phyloP scores from a whole-genome alignment of 1,284 basidiomycete genomes.

The Pseudozyma flocculosa region DNA sequence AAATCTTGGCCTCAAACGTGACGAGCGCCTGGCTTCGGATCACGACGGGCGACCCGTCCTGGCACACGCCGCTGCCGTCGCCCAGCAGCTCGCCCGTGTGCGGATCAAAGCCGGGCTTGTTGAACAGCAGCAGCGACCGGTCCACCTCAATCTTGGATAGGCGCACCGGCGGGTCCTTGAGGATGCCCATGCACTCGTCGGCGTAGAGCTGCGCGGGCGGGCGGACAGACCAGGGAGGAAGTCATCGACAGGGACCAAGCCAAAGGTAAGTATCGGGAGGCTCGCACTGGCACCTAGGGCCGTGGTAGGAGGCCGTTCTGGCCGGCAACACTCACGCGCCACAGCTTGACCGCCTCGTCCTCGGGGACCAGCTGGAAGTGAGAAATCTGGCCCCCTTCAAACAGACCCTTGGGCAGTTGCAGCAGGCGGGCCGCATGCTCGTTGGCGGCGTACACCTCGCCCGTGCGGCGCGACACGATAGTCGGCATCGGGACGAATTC shows the following conservation, averaged over 20 bases:
- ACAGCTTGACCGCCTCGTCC: conserved; percentile 21
- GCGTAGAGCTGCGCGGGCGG: conserved; percentile 2
- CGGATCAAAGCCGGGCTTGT: conserved; percentile 25
- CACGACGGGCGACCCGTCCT: conserved; percentile 15
- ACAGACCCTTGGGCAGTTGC: conserved; percentile 19
- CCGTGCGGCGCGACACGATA: conserved; percentile 22
- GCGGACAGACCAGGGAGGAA: no score
- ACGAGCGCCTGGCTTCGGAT: conserved; percentile 7
- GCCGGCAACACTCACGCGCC: conserved; percentile 21
- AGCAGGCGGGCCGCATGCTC: conserved; percentile 15
- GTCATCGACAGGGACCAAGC: no score
- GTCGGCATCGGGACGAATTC: conserved; percentile 24
- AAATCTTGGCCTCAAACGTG: conserved; percentile 33
- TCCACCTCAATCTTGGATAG: conserved; percentile 20
- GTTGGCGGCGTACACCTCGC: conserved; percentile 38
- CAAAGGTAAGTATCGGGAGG: no score
- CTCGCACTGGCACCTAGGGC: no score
- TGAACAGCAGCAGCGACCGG: conserved; percentile 20
- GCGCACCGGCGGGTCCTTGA: conserved; percentile 6
- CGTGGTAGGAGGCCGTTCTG: no score
- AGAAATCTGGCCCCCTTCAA: conserved; percentile 30
- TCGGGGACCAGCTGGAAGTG: conserved; percentile 31
- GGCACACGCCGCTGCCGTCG: conserved; percentile 9
- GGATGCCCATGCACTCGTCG: conserved; percentile 1
- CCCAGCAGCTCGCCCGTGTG: conserved; percentile 20